Conservation (phyloP, 2,329 filamentous ascomycete genomes). For the Aspergillus cejpii region DNA sequence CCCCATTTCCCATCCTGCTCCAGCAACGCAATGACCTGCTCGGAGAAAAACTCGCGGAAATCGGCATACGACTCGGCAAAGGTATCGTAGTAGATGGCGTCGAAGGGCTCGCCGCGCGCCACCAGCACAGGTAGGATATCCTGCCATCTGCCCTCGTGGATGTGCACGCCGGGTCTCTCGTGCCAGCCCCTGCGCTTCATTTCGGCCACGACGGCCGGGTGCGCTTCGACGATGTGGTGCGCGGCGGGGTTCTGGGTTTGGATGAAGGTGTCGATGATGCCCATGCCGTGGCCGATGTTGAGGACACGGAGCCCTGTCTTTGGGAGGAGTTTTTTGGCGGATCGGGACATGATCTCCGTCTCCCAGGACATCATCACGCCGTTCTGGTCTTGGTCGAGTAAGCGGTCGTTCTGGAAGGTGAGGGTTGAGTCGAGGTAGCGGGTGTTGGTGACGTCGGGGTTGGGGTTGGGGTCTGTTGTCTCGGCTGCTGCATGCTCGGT, state of each 20-base stretch:
- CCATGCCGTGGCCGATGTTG: constrained; percentile 88
- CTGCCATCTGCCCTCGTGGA: constrained; percentile 74
- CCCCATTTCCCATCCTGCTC: constrained; percentile 50
- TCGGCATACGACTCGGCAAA: constrained; percentile 91
- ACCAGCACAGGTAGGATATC: constrained; percentile 65
- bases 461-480: constrained; percentile 9
- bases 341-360: constrained; percentile 73
- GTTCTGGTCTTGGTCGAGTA: constrained; percentile 69
- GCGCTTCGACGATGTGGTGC: constrained; percentile 83
- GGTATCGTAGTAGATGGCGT: constrained; percentile 95
- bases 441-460: constrained; percentile 52
- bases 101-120: constrained; percentile 62
- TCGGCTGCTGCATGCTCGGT: constrained; percentile 35
- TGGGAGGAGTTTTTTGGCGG: constrained; percentile 61
- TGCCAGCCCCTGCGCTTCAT: constrained; percentile 63
- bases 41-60: constrained; percentile 78
- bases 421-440: constrained; percentile 63
- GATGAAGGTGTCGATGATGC: constrained; percentile 75
- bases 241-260: constrained; percentile 58
- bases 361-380: constrained; percentile 96
- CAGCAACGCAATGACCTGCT: constrained; percentile 74
- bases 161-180: constrained; percentile 51
- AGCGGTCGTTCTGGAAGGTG: constrained; percentile 57
- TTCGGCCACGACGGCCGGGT: constrained; percentile 66
- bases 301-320: constrained; percentile 61